Base-by-base conservation (phyloP, 352 stramenopile species). In the Globisporangium heterothallicum region DNA sequence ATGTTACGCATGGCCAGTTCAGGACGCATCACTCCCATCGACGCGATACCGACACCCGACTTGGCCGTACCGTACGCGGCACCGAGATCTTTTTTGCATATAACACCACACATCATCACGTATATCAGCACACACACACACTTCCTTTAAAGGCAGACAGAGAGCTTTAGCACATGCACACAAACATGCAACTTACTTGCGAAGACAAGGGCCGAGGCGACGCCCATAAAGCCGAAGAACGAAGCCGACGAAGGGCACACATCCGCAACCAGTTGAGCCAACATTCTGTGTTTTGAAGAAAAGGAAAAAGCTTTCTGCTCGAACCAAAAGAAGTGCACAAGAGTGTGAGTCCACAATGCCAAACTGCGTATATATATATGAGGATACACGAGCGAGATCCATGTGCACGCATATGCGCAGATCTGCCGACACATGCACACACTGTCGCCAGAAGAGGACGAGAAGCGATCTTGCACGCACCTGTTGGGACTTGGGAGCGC, bases 181-280 rank as follows among this genome's bases (percentile, higher is more conserved):
- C n/a, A 44, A 5, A 53, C n/a, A 12, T 13, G 34, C 30, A 51
- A 86, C 84, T 67, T 80, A 97, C 86, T 97, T 52, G 84, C 86
- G 64, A 97, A 96, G 46, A 98, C 89, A 57, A 98, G 84, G 21
- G 90, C 91, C 49, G 86, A 87, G 55, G 95, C 96, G 14, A 99
- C 95, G 59, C 97, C 97, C 94, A 99, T 99, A 75, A 99, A 99
- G 61, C 97, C 97, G 67, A 99, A 99, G 86, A 99, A 99, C 66
- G 97, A 96, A 50, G 97, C 96, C 66, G 92, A 98, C 54, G 95
- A 96, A 42, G 97, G 97, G 72, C 96, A 99, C 57, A 96, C 95
- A 82, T 99, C 94, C 68, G 92, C 92, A 56, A 88, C 74, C 35
- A 85, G 59, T 53, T 84, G 61, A 43, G 70, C 60, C 36, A 79